Conservation (phyloP, 345 rosid genomes). For the Murraya paniculata region DNA sequence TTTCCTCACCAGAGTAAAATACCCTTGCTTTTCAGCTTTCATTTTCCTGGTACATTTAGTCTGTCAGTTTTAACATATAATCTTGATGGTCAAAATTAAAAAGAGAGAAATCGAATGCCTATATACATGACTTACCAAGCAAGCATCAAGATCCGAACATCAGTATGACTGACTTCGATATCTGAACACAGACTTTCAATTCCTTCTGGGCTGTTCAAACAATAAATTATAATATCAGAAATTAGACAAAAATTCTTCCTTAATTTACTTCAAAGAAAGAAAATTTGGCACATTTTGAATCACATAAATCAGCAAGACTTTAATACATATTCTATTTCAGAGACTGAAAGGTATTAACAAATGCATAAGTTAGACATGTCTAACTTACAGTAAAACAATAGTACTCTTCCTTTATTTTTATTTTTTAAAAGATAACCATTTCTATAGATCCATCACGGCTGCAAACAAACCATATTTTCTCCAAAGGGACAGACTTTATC, state of each 20-base stretch:
- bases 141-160: conserved; percentile 93
- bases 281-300: neutral
- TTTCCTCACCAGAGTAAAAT: conserved; percentile 77
- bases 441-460: neutral
- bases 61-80: conserved; percentile 13
- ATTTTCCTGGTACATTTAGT: conserved; percentile 63
- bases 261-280: neutral
- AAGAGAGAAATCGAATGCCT: neutral
- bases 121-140: conserved; percentile 66
- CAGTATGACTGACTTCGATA: conserved; percentile 84
- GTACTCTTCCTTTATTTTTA: neutral
- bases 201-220: conserved; percentile 85
- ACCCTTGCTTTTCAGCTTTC: conserved; percentile 96
- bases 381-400: neutral
- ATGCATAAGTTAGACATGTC: neutral
- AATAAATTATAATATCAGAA: conserved; percentile 15
- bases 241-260: conserved; percentile 8
- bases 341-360: neutral
- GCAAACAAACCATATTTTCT: neutral
- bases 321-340: neutral
- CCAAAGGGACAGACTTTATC: neutral
- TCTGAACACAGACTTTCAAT: conserved; percentile 85
- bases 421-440: neutral
- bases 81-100: neutral
- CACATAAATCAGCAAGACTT: neutral